These are phyloP conservation scores for Coemansia sp. DNA, from an alignment of 192 early-diverging fungal species.

Conservation along the genomic window DNA sequence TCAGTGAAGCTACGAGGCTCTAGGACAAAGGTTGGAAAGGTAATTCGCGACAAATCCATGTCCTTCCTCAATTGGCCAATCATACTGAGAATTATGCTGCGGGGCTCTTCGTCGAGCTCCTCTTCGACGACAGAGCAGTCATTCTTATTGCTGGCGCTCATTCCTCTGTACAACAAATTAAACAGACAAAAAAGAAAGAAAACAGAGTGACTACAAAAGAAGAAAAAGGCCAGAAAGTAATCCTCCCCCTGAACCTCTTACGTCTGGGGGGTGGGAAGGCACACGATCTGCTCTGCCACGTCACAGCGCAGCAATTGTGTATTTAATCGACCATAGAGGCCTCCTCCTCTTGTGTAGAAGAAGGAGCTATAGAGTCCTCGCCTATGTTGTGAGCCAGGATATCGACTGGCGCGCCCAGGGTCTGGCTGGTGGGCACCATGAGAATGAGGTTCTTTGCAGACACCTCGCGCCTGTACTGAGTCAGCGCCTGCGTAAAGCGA, in stretches of 20 bases:
- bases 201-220: neutral
- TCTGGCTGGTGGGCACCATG: slow-evolving; percentile 53
- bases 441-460: slow-evolving; percentile 45
- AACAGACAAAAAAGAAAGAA: slow-evolving; percentile 3
- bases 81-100: slow-evolving; percentile 81
- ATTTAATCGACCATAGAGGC: slow-evolving; percentile 37
- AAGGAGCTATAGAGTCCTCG: neutral
- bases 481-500: slow-evolving; percentile 39
- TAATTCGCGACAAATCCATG: slow-evolving; percentile 87
- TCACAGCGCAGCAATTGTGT: neutral
- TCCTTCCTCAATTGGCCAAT: slow-evolving; percentile 84
- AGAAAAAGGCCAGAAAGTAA: neutral
- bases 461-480: slow-evolving; percentile 41
- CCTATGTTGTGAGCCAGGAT: slow-evolving; percentile 16
- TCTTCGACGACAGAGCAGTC: slow-evolving; percentile 58
- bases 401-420: slow-evolving; percentile 40
- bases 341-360: neutral
- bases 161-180: neutral
- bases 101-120: slow-evolving; percentile 76
- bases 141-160: slow-evolving; percentile 22
- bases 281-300: neutral
- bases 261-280: no score
- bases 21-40: slow-evolving; percentile 94
- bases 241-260: neutral
- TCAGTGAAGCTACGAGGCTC: slow-evolving; percentile 93